Evolutionary conservation across 768 basidiomycete genomes (phyloP), one percentile per base, ranked within the genome.

Genomic region (Trametes cubensis): DNA sequence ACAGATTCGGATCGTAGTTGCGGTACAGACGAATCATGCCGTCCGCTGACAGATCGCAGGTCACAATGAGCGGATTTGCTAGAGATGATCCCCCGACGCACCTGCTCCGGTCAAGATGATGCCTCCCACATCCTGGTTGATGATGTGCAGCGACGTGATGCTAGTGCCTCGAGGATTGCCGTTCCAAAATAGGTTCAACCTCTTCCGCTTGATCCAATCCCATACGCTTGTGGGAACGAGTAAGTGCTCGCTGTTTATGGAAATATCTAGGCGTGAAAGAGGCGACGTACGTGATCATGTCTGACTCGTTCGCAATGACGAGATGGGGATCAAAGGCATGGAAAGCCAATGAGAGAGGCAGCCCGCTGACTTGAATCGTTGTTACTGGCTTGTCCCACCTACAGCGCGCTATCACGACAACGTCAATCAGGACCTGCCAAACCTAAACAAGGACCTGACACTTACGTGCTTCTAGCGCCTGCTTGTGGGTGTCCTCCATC

Each of bases 111-210:
- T 89, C 56, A 98, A 74, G 55, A 98, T 85, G 47, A 98, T 87
- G 1, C 94, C 94, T 10, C 92, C 90, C 15, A 94, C 90, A 60
- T 97, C 94, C 75, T 99, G 93, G 72, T 99, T 98, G 73, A 98
- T 93, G 71, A 98, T 88, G 57, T 94, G 86, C 21, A 98, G 76
- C 2, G 91, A 88, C 0, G 97, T 95, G 60, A 98, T 91, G 57
- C 84, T 88, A 4, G 89, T 90, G 39, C 90, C 90, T 58, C 78
- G 80, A 1, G 89, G 84, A 71, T 95, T 95, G 49, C 92, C 94
- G 67, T 98, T 98, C 69, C 85, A 89, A 77, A 98, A 98, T 58
- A 85, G 82, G 62, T 87, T 89, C 58, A 98, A 71, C 26, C 87
- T 85, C 67, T 85, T 87, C 54, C 87, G 85, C 53, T 84, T 83